These are phyloP conservation scores for Pseudogymnoascus sp. DNA, from an alignment of 2,329 filamentous ascomycete species.

Conservation along the genomic window DNA sequence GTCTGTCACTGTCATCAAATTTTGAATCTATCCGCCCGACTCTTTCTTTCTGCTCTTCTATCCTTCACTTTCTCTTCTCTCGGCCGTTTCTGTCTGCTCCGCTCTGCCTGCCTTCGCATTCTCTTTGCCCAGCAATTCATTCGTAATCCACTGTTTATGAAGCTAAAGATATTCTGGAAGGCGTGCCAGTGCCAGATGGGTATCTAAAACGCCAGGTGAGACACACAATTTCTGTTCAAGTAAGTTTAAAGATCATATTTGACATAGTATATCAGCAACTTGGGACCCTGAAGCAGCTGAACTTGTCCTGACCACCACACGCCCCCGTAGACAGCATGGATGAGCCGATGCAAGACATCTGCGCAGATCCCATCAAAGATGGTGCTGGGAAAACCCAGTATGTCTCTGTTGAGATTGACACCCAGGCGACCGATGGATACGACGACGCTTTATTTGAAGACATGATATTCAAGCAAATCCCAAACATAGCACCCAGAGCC, in stretches of 20 bases:
- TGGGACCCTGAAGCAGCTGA: not conserved
- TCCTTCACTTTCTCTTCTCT: not conserved
- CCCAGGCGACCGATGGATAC: conserved; percentile 14
- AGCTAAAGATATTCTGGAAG: not conserved
- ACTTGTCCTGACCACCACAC: not conserved
- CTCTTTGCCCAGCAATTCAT: not conserved
- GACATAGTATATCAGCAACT: not conserved
- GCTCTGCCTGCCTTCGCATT: not conserved
- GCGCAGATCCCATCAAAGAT: conserved; percentile 4
- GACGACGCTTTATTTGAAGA: not conserved
- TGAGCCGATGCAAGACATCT: conserved; percentile 12
- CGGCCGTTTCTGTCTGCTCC: not conserved
- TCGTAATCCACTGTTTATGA: not conserved
- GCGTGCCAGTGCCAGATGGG: not conserved
- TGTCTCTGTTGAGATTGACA: conserved; percentile 17
- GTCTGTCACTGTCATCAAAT: not conserved
- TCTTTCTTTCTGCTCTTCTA: not conserved
- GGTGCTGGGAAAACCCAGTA: conserved; percentile 20
- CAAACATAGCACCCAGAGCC: not conserved
- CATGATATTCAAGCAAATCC: not conserved
- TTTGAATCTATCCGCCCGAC: not conserved
- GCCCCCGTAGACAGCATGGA: not conserved
- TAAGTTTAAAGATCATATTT: conserved; percentile 13
- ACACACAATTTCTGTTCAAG: conserved; percentile 4
- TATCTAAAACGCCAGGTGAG: not conserved